Evolutionary conservation across 1,284 basidiomycete species (phyloP).

Genomic region (Stereum hirsutum): DNA sequence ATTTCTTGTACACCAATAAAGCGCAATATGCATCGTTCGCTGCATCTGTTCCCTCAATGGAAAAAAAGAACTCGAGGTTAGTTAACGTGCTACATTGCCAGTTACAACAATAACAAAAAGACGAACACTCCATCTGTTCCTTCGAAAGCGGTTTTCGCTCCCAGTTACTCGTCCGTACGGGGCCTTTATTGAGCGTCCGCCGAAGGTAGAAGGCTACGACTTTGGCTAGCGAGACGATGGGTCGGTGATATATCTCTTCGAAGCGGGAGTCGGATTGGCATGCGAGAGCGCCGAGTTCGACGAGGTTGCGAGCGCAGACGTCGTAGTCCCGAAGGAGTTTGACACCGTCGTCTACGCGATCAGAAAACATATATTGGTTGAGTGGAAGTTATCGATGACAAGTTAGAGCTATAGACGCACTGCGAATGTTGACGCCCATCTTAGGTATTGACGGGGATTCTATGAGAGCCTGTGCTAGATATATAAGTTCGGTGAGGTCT

Average conservation of each 20-base stretch:
- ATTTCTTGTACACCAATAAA: slow-evolving; percentile 34
- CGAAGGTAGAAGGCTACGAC: slow-evolving; percentile 42
- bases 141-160: slow-evolving; percentile 33
- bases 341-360: slow-evolving; percentile 44
- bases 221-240: slow-evolving; percentile 42
- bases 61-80: neutral
- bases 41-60: slow-evolving; percentile 31
- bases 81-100: no score
- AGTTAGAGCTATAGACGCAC: slow-evolving; percentile 20
- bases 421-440: slow-evolving; percentile 50
- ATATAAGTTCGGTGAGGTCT: neutral
- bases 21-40: slow-evolving; percentile 53
- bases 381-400: slow-evolving; percentile 1
- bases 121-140: slow-evolving; percentile 38
- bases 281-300: slow-evolving; percentile 49
- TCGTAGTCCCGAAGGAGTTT: slow-evolving; percentile 55
- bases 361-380: neutral
- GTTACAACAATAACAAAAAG: neutral
- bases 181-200: slow-evolving; percentile 39
- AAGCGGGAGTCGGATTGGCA: slow-evolving; percentile 35
- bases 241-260: slow-evolving; percentile 25
- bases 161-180: slow-evolving; percentile 49
- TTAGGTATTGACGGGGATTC: slow-evolving; percentile 39
- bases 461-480: slow-evolving; percentile 30
- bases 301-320: slow-evolving; percentile 37